phyloP scores from a whole-genome alignment of 108 stramenopile species.

The Parmales sp. region DNA sequence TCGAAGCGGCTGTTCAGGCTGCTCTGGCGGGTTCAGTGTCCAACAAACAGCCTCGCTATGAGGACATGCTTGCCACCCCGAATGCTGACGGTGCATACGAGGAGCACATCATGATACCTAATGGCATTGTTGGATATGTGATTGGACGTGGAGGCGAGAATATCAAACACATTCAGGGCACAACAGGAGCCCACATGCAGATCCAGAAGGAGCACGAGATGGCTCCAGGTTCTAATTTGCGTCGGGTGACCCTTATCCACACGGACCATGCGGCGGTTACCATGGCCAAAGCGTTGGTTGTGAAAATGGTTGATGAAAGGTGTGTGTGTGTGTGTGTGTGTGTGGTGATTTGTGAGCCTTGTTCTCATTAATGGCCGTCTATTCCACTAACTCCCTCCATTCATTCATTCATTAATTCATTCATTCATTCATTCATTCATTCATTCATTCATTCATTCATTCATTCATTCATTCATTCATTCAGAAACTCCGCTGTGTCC shows the following conservation, averaged over 20 bases:
- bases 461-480: not conserved
- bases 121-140: constrained; percentile 63
- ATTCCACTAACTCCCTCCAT: constrained; percentile 31
- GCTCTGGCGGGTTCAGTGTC: too few species aligned
- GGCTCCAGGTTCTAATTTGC: constrained; percentile 59
- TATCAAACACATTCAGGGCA: constrained; percentile 74
- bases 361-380: too few species aligned
- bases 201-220: constrained; percentile 74
- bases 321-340: too few species aligned
- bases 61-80: too few species aligned
- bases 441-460: not conserved
- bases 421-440: not conserved
- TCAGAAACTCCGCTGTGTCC: constrained; percentile 50
- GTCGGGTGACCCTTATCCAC: constrained; percentile 68
- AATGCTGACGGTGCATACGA: constrained; percentile 17
- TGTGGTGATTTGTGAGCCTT: too few species aligned
- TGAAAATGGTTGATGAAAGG: constrained; percentile 63
- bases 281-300: constrained; percentile 61
- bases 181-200: constrained; percentile 65
- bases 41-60: too few species aligned
- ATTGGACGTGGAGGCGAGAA: constrained; percentile 84
- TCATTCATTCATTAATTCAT: not conserved
- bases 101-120: constrained; percentile 67
- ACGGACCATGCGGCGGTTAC: constrained; percentile 54
- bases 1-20: too few species aligned